Base-by-base conservation (phyloP, 768 basidiomycete species). In the Rhodotorula diobovata region DNA sequence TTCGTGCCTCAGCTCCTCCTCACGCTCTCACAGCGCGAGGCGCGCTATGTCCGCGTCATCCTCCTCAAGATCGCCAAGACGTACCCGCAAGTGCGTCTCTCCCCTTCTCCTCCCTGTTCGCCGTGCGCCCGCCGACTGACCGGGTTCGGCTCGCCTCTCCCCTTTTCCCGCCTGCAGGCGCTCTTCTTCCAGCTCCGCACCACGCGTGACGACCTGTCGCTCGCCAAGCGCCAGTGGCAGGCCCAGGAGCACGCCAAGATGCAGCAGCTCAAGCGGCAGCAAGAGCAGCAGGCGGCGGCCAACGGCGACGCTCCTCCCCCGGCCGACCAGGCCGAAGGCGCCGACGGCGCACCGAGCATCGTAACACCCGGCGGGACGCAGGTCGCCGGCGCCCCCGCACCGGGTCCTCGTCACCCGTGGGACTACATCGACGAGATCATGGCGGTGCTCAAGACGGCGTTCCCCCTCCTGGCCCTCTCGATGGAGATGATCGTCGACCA, bases 401-500 rank as follows among this genome's bases (percentile, higher is more conserved):
- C 78, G 11, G 50, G 39, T 9, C 58, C 57, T 75, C 79, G 79
- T 71, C 89, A 90, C 76, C 87, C 91, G 37, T 91, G 87, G 85
- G 95, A 98, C 64, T 85, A 90, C 76, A 87, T 96, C 14, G 96
- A 99, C 32, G 96, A 98, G 78, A 87, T 98, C 67, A 86, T 93
- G 53, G 89, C 93, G 78, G 88, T 91, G 48, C 84, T 98, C 77
- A 98, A 99, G 82, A 96, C 95, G 0, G 89, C 91, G 0, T 96
- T 94, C 84, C 96, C 96, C 0, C 85, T 99, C 14, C 85, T 99
- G 46, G 91, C 95, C 41, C 83, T 98, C 32, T 96, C 93, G 67
- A 84, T 99, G 84, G 96, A 99, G 82, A 94, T 92, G 25, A 90
- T 97, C 85, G 90, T 94, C 9, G 96, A 99, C 75, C 93, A 97